Evolutionary conservation across 345 rosid species (phyloP), one percentile per base, ranked within the genome.

Genomic region (Eucalyptus microcorys): DNA sequence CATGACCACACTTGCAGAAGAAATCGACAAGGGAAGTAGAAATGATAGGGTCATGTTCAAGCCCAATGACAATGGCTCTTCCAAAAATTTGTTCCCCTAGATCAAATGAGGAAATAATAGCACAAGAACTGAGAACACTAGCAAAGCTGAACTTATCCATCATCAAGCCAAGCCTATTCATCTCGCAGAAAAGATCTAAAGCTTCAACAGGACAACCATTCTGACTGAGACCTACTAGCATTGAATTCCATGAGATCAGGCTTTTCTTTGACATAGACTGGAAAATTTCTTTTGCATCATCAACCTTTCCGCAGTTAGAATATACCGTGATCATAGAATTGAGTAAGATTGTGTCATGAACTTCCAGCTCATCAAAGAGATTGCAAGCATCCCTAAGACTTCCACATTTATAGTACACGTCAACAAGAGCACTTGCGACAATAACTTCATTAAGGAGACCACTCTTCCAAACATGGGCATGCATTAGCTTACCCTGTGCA

Each of bases 221-320:
- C 92, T 94, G 96, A 89, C 93, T 91, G 30, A 96, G 93, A 87
- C 96, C 99, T 68, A 92, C 94, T 4, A 94, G 92, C 95, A 96
- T 96, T 42, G 99, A 95, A 91, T 97, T 97, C 99, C 99, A 97
- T 19, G 99, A 96, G 88, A 96, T 93, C 94, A 96, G 91, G 89
- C 94, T 96, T 91, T 91, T 96, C 49, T 48, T 86, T 49, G 94
- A 91, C 88, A 95, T 96, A 43, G 89, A 93, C 71, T 90, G 89
- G 87, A 96, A 97, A 30, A 96, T 84, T 86, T 88, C 86, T 89
- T 93, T 95, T 55, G 99, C 98, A 85, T 95, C 97, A 59, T 95
- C 96, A 22, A 96, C 87, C 93, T 95, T 93, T 85, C 99, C 99
- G 19, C 94, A 95, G 86, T 90, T 96, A 88, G 95, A 93, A 91